Conservation (phyloP, 305 asterid species). For the Withania somnifera region DNA sequence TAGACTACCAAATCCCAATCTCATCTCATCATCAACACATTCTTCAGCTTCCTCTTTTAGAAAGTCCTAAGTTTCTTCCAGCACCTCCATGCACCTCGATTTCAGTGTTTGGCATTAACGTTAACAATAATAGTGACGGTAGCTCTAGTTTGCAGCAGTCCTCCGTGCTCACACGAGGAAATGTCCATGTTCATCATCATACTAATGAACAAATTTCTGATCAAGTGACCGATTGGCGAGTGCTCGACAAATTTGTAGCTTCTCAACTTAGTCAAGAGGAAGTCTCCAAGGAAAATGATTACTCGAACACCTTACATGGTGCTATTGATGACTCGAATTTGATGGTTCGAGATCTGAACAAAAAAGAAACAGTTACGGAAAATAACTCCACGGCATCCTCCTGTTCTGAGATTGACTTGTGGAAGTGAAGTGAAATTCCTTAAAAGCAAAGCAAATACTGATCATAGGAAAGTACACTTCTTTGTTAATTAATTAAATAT, state of each 20-base stretch:
- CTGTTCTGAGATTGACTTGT: constrained; percentile 36
- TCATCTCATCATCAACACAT: constrained; percentile 4
- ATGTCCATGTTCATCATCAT: constrained; percentile 9
- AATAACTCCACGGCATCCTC: constrained; percentile 39
- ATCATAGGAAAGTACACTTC: constrained; percentile 5
- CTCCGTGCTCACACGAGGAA: constrained; percentile 9
- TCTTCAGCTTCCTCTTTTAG: constrained; percentile 58
- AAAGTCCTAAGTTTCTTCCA: constrained; percentile 34
- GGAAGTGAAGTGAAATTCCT: constrained; percentile 31
- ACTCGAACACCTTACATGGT: constrained; percentile 18
- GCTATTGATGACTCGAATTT: constrained; percentile 17
- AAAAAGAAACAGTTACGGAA: constrained; percentile 35
- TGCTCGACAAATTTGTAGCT: constrained; percentile 75
- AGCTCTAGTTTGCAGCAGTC: constrained; percentile 12
- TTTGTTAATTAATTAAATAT: too few species aligned
- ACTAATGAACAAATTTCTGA: constrained; percentile 11
- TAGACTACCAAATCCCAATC: constrained; percentile 10
- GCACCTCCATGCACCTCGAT: constrained; percentile 10
- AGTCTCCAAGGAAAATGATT: constrained; percentile 29
- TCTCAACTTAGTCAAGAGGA: constrained; percentile 75
- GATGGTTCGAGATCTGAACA: constrained; percentile 25
- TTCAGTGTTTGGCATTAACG: constrained; percentile 17
- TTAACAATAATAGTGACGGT: constrained; percentile 1
- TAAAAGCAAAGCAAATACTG: not conserved
- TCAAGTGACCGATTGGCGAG: constrained; percentile 68